phyloP scores from a whole-genome alignment of 805 yeast species.

The Spathaspora hagerdaliae region DNA sequence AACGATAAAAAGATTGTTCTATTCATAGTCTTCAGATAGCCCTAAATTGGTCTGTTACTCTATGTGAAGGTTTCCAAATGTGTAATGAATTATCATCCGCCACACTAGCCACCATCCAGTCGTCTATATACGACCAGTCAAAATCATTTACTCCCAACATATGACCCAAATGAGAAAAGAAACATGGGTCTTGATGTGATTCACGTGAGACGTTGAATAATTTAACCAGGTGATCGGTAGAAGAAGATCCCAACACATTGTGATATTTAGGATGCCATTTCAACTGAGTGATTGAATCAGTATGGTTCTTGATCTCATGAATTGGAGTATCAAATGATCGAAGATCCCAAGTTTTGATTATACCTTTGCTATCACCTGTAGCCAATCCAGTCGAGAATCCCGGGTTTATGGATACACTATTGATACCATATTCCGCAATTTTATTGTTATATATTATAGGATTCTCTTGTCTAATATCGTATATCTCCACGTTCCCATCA shows the following conservation, averaged over 20 bases:
- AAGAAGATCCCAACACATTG: conserved; percentile 58
- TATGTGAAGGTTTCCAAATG: conserved; percentile 66
- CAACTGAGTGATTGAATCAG: conserved; percentile 56
- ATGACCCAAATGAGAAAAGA: conserved; percentile 83
- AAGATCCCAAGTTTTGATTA: conserved; percentile 60
- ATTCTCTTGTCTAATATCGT: conserved; percentile 45
- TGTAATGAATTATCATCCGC: conserved; percentile 87
- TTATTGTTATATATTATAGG: conserved; percentile 1
- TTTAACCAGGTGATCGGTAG: conserved; percentile 61
- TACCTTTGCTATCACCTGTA: conserved; percentile 62
- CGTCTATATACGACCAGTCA: conserved; percentile 73
- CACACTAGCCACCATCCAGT: conserved; percentile 70
- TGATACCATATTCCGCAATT: conserved; percentile 37
- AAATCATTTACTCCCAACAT: conserved; percentile 81
- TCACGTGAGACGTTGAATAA: conserved; percentile 46
- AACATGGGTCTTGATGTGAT: conserved; percentile 20
- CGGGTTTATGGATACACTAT: conserved; percentile 59
- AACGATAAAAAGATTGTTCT: neutral
- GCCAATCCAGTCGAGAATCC: conserved; percentile 54
- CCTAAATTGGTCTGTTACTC: conserved; percentile 3
- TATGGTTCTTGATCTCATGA: conserved; percentile 22
- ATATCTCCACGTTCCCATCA: conserved; percentile 44
- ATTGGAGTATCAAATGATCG: conserved; percentile 27
- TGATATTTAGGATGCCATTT: conserved; percentile 67
- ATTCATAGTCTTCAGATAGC: neutral